Percentiles rank a stretch among this genome's conserved stretches.
Conservation (phyloP, 1,284 basidiomycete species). For the Ceratobasidium sp. region DNA sequence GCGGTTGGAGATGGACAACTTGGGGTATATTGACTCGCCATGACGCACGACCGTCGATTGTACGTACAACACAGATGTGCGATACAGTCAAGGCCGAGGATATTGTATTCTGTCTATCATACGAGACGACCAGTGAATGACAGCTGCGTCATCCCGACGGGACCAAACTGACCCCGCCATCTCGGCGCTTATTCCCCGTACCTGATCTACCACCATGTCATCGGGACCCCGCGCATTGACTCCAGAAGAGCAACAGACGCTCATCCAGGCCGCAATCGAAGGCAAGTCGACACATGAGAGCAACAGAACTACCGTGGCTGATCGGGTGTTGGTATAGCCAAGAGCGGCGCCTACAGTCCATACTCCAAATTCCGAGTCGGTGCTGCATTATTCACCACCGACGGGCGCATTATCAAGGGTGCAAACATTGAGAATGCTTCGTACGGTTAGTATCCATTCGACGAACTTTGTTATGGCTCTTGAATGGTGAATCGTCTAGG, state of each 20-base stretch:
- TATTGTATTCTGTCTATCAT: too few relatives aligned
- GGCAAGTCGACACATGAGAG: too few relatives aligned
- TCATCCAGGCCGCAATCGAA: conserved; percentile 43
- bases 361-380: conserved; percentile 93
- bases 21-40: too few relatives aligned
- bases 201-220: conserved; percentile 10
- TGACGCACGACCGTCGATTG: too few relatives aligned
- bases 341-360: conserved; percentile 66
- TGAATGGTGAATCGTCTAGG: conserved; percentile 53
- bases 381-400: conserved; percentile 74
- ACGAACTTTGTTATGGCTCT: not conserved
- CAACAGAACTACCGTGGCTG: not conserved
- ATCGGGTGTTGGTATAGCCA: conserved; percentile 53
- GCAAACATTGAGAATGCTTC: conserved; percentile 92
- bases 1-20: not conserved
- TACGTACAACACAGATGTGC: too few relatives aligned
- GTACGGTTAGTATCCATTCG: conserved; percentile 63
- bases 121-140: too few relatives aligned
- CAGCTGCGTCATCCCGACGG: not conserved
- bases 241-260: conserved; percentile 39
- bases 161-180: conserved; percentile 6
- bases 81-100: too few relatives aligned
- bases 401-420: conserved; percentile 79
- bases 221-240: conserved; percentile 19
- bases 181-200: conserved; percentile 13